A percentile compares a stretch with the other conserved stretches of the same genome.
Conservation (phyloP, 345 rosid genomes). For the thale cress (Arabidopsis thaliana) region DNA sequence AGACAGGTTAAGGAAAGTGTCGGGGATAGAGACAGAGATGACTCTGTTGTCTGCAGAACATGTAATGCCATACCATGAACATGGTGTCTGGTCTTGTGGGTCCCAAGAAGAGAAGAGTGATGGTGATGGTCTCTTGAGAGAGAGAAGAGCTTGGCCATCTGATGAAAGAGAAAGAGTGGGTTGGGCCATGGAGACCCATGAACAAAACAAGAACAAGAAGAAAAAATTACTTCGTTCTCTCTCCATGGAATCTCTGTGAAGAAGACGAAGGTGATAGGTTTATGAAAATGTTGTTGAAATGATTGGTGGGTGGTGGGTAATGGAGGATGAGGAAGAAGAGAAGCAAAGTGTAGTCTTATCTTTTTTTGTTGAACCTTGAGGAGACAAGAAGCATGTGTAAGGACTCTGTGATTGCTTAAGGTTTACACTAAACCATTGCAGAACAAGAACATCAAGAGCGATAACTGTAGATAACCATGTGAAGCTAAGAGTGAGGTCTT, state of each 20-base stretch:
- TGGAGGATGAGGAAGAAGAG: constrained; percentile 31
- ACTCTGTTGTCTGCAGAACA: constrained; percentile 87
- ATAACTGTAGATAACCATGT: constrained; percentile 54
- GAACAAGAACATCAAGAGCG: constrained; percentile 40
- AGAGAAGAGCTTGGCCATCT: constrained; percentile 80
- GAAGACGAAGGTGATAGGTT: constrained; percentile 4
- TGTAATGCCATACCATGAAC: constrained; percentile 91
- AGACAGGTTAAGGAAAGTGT: constrained; percentile 87
- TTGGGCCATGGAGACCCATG: constrained; percentile 46
- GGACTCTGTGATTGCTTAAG: constrained; percentile 51
- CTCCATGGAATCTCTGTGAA: constrained; percentile 48
- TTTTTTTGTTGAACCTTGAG: constrained; percentile 43
- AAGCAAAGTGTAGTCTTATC: constrained; percentile 31
- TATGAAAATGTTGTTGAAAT: constrained; percentile 17
- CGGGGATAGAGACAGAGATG: constrained; percentile 76
- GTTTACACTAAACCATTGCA: constrained; percentile 61
- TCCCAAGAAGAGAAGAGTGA: constrained; percentile 77
- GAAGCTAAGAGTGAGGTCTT: constrained; percentile 43
- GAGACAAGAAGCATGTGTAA: constrained; percentile 65
- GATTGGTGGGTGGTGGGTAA: constrained; percentile 21
- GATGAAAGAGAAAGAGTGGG: constrained; percentile 59
- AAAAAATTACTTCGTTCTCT: constrained; percentile 44
- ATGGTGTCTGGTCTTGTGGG: constrained; percentile 74
- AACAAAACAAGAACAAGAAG: constrained; percentile 46
- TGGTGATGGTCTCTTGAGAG: constrained; percentile 54